Conservation (phyloP, 495 filamentous ascomycete species). For the Lasiosphaeris hirsuta region DNA sequence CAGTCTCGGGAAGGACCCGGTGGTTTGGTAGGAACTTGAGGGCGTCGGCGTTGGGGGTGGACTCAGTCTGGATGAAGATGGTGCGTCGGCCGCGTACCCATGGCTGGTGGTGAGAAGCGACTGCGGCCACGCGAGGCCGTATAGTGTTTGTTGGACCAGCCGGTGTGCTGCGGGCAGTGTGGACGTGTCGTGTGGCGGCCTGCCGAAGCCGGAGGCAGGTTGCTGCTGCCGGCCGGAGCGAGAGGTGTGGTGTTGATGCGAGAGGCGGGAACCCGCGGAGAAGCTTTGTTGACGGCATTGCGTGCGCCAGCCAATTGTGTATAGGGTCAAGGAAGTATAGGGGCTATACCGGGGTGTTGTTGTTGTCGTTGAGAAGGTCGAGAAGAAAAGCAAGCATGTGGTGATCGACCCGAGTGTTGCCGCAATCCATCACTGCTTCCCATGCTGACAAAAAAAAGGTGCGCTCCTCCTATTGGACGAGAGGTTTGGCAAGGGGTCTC, state of each 20-base stretch:
- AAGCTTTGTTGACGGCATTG: conserved; percentile 26
- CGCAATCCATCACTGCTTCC: conserved; percentile 4
- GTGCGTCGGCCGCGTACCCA: conserved; percentile 48
- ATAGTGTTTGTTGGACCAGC: conserved; percentile 1
- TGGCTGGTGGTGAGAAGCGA: conserved; percentile 1
- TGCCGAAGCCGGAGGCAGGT: conserved; percentile 22
- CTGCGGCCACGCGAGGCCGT: conserved; percentile 17
- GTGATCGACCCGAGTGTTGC: conserved; percentile 10
- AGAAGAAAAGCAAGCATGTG: conserved; percentile 10
- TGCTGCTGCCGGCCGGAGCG: conserved; percentile 12
- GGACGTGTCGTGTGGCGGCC: conserved; percentile 19
- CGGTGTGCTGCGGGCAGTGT: conserved; percentile 12
- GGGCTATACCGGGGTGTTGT: background rate
- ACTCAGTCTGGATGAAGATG: conserved; percentile 96
- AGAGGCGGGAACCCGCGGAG: conserved; percentile 30
- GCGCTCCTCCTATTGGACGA: conserved; percentile 8
- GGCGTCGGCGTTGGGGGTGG: conserved; percentile 85
- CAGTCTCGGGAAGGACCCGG: conserved; percentile 67
- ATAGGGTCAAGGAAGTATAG: background rate
- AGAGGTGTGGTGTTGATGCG: conserved; percentile 14
- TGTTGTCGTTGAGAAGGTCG: background rate
- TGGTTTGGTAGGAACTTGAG: conserved; percentile 94
- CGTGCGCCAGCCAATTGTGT: conserved; percentile 1
- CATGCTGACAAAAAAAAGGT: conserved; percentile 24
- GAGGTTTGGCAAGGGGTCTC: background rate